Conservation (phyloP, 345 rosid species). For the Eucalyptus fibrosa region DNA sequence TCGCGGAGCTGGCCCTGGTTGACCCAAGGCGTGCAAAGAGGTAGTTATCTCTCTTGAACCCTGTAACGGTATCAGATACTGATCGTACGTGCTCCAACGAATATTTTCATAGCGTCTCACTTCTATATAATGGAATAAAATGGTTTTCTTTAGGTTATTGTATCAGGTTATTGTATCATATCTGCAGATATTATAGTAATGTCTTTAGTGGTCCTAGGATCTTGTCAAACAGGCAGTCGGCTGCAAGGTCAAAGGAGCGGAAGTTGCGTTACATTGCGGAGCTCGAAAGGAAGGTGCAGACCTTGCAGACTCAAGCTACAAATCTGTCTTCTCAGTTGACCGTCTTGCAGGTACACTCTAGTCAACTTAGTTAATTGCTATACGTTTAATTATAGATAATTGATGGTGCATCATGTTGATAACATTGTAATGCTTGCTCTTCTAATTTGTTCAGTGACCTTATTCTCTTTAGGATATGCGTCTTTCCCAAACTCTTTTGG, state of each 20-base stretch:
- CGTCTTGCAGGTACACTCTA: slow-evolving; percentile 41
- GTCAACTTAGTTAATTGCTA: not conserved
- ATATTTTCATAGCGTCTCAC: not conserved
- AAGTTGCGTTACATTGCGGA: slow-evolving; percentile 73
- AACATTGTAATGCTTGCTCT: not conserved
- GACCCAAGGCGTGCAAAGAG: slow-evolving; percentile 99
- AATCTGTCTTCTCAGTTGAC: slow-evolving; percentile 82
- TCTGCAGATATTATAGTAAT: not conserved
- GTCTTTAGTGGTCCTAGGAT: slow-evolving; percentile 25
- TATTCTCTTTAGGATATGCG: not conserved
- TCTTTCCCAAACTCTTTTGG: not conserved
- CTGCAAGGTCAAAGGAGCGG: slow-evolving; percentile 87
- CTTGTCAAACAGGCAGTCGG: slow-evolving; percentile 77
- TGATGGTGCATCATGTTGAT: not conserved
- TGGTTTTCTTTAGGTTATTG: not conserved
- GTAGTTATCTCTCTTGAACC: slow-evolving; percentile 10
- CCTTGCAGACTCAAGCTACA: slow-evolving; percentile 75
- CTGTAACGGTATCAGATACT: not conserved
- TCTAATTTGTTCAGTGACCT: not conserved
- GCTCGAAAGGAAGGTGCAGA: slow-evolving; percentile 75
- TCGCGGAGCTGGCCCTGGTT: slow-evolving; percentile 91
- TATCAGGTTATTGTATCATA: not conserved
- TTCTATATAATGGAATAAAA: not conserved
- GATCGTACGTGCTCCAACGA: not conserved
- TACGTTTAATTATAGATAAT: not conserved